Base-by-base conservation (phyloP, 805 yeast genomes). In the Saccharomycopsis guyanensis region DNA sequence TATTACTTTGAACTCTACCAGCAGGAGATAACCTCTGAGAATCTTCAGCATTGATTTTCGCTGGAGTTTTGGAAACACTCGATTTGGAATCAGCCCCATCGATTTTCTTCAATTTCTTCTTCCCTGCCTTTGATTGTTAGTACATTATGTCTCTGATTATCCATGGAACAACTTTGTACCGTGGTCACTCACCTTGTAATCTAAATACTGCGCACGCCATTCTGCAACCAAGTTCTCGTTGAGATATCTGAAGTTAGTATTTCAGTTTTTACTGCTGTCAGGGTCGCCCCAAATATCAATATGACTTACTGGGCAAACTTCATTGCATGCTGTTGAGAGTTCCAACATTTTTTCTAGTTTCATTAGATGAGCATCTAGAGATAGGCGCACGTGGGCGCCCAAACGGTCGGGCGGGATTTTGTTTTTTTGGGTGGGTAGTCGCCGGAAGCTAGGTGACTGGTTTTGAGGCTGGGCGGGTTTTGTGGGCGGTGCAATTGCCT, bases 91-190 rank as follows among this genome's bases (percentile, higher is more conserved):
- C 37, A 15, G 37, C 10, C 7, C 7, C 37, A 38, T 35, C 48
- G n/a, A 69, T 57, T 45, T 64, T 64, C 50, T 72, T 71, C 45
- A 78, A 72, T 35, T 69, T 58, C 58, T 74, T 72, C 57, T 78
- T 78, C 36, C 84, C 83, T 8, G 56, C 57, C 63, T 57, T 38
- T 37, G 5, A 38, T 19, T 13, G 23, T 37, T 37, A n/a, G 19
- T 37, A 37, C 40, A 37, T 8, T 25, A 36, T 22, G 16, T 19
- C 37, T 23, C 33, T 5, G 13, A 15, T n/a, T 4, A 16, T 15
- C 24, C 23, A 12, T 13, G 23, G 4, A n/a, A 40, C 33, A n/a
- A 13, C 10, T 13, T 20, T 6, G 4, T 4, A 15, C 16, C 12
- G 6, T 33, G 33, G 5, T 12, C 38, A 44, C 57, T 38, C 49